Evolutionary conservation across 306 rosid species (phyloP), one percentile per base, ranked within the genome.

Genomic region (Vicia faba): DNA sequence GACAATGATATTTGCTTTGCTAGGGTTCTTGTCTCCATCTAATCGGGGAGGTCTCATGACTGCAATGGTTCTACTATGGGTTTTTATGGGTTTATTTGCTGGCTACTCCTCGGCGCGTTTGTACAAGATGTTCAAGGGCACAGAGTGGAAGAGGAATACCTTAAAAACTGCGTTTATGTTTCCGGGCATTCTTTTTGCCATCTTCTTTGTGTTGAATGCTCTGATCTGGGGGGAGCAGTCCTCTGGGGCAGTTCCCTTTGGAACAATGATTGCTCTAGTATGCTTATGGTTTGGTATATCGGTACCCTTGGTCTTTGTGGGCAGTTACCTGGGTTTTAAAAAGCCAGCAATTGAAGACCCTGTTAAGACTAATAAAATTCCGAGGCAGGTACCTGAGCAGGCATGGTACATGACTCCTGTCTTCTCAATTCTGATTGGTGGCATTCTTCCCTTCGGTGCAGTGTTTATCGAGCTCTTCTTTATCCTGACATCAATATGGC

Each of bases 41-140:
- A 95, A 93, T 78, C 85, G 99, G 69, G 99, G 99, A 43, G 99
- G 97, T 73, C 95, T 95, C 43, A 95, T 95, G 99, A 95, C 97
- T 55, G 97, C 99, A 44, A 95, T 95, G 99, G 99, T 95, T 71
- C 92, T 95, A 38, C 75, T 95, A 78, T 95, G 99, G 99, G 99
- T 95, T 84, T 95, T 91, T 68, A 95, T 95, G 99, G 99, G 99
- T 81, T 81, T 95, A 72, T 88, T 91, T 75, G 99, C 95, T 31
- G 99, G 97, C 39, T 95, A 91, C 68, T 88, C 97, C 75, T 95
- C 99, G 8, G 95, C 99, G 29, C 91, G 99, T 40, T 39, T 95
- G 85, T 84, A 95, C 96, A 95, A 95, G 79, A 95, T 95, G 99
- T 90, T 88, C 86, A 88, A 89, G 80, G 99, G 99, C 65, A 91